A percentile compares a stretch with the other conserved stretches of the same genome.
Conservation (phyloP, 2,329 filamentous ascomycete species). For the Delphinella strobiligena region DNA sequence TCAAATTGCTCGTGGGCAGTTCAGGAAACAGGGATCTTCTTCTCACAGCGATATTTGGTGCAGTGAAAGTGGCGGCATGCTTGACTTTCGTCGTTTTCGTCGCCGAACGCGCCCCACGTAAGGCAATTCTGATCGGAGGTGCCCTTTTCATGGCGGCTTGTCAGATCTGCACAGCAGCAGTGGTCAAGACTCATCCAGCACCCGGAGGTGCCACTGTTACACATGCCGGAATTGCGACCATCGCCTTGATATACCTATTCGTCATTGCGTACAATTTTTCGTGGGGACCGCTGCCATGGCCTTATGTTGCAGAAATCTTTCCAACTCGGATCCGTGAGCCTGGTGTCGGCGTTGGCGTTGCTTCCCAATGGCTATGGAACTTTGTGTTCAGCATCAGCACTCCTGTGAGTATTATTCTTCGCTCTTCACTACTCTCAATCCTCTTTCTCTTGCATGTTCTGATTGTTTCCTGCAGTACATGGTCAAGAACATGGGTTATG, state of each 20-base stretch:
- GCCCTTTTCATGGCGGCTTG: constrained; percentile 23
- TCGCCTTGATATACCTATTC: constrained; percentile 44
- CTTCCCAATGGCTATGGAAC: constrained; percentile 41
- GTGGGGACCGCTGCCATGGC: constrained; percentile 43
- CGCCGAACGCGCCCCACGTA: constrained; percentile 37
- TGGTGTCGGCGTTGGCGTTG: constrained; percentile 37
- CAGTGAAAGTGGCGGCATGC: constrained; percentile 40
- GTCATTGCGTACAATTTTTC: constrained; percentile 42
- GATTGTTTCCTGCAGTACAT: constrained; percentile 42
- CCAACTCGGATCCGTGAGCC: constrained; percentile 38
- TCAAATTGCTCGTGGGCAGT: constrained; percentile 37
- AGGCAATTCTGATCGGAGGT: constrained; percentile 21
- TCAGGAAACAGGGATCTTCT: constrained; percentile 32
- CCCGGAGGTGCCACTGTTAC: constrained; percentile 16
- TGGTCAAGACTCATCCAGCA: constrained; percentile 16
- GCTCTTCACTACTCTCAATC: not conserved
- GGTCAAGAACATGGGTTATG: constrained; percentile 36
- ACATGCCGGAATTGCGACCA: constrained; percentile 34
- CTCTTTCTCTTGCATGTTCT: too few relatives aligned
- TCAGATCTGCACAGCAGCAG: constrained; percentile 21
- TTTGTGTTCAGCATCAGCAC: constrained; percentile 30
- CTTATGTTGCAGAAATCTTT: constrained; percentile 41
- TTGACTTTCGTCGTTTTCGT: constrained; percentile 41
- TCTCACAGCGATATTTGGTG: constrained; percentile 42
- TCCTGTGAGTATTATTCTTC: not conserved